These are phyloP conservation scores for Sphaerobolus stellatus DNA, from an alignment of 1,284 basidiomycete species.

Conservation along the genomic window DNA sequence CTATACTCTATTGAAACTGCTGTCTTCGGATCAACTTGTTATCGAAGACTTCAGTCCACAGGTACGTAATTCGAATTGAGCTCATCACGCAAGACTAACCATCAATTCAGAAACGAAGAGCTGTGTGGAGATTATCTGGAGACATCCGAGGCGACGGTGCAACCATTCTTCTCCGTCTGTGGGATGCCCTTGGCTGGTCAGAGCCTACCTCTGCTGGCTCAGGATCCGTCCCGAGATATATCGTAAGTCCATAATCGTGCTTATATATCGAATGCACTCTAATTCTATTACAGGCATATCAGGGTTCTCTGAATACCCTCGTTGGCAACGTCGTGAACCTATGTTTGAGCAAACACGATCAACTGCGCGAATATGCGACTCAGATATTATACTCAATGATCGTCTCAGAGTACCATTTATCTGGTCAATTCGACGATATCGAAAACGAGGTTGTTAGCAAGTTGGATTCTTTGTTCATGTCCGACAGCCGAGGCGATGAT, in stretches of 20 bases:
- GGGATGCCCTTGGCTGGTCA: constrained; percentile 85
- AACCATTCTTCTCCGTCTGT: constrained; percentile 77
- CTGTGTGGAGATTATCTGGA: constrained; percentile 93
- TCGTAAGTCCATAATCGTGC: constrained; percentile 44
- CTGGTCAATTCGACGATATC: constrained; percentile 80
- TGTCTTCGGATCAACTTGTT: constrained; percentile 87
- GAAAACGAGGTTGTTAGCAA: constrained; percentile 95
- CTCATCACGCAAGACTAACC: constrained; percentile 17
- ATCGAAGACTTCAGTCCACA: constrained; percentile 94
- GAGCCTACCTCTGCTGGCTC: constrained; percentile 49
- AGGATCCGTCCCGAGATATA: constrained; percentile 55
- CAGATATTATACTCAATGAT: constrained; percentile 96
- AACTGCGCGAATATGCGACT: constrained; percentile 86
- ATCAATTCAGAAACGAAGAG: constrained; percentile 79
- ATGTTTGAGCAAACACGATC: constrained; percentile 93
- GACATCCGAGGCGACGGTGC: constrained; percentile 94
- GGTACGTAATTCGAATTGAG: constrained; percentile 46
- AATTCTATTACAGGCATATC: constrained; percentile 62
- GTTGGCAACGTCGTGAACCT: constrained; percentile 91
- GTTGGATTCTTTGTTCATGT: constrained; percentile 90
- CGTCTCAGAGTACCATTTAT: constrained; percentile 84
- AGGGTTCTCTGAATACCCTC: constrained; percentile 79
- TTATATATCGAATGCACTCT: constrained; percentile 10
- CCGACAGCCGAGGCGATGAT: constrained; percentile 86
- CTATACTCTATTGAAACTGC: constrained; percentile 77